phyloP scores from a whole-genome alignment of 2,329 filamentous ascomycete species.

The Penicillium paneum region DNA sequence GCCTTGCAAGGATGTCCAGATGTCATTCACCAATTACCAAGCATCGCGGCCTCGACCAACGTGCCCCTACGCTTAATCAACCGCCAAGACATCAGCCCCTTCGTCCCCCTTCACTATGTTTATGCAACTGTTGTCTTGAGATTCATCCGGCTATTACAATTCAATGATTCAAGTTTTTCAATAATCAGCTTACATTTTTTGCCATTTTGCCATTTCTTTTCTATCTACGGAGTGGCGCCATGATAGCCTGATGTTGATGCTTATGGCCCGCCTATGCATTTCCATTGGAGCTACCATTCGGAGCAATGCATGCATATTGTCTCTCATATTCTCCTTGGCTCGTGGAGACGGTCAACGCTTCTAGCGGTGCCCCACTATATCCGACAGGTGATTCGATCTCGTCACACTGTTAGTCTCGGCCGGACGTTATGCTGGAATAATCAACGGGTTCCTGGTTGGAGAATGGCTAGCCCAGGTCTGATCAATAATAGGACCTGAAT shows the following conservation, averaged over 20 bases:
- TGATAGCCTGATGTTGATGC: not conserved
- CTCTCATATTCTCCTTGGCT: not conserved
- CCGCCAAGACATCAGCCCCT: conserved; percentile 4
- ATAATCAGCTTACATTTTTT: not conserved
- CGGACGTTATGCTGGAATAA: conserved; percentile 15
- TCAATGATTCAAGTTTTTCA: not conserved
- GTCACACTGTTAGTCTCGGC: conserved; percentile 12
- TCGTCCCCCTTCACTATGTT: not conserved
- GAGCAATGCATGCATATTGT: not conserved
- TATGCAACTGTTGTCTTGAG: not conserved
- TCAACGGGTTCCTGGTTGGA: conserved; percentile 13
- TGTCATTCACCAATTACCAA: conserved; percentile 11
- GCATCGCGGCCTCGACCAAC: conserved; percentile 14
- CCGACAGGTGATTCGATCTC: not conserved
- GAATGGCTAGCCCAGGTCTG: conserved; percentile 3
- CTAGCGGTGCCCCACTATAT: not conserved
- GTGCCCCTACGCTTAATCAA: conserved; percentile 3
- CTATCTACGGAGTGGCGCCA: not conserved
- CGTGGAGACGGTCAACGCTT: not conserved
- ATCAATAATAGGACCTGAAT: not conserved
- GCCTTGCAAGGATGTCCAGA: not conserved
- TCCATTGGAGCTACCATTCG: not conserved
- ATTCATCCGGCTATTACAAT: not conserved
- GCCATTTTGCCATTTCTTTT: not conserved
- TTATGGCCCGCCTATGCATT: not conserved